Conservation (phyloP, 768 basidiomycete genomes). For the Leccinum uliginosum region DNA sequence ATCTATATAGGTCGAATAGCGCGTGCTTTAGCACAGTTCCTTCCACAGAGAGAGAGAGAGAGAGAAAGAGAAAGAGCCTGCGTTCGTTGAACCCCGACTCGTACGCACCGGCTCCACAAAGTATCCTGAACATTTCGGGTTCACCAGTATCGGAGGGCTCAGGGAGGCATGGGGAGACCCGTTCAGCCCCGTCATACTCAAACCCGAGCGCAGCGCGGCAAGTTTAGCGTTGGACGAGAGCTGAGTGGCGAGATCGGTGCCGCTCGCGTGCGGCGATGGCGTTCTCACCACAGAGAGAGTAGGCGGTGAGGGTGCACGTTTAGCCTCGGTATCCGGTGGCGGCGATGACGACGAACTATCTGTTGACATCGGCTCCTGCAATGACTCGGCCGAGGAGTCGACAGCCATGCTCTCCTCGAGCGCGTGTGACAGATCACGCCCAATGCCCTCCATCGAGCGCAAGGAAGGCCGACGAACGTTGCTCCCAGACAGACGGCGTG, state of each 20-base stretch:
- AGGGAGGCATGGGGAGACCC: conserved; percentile 10
- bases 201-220: conserved; percentile 39
- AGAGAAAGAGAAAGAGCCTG: background rate
- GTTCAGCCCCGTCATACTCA: conserved; percentile 28
- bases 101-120: conserved; percentile 77
- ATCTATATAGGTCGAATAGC: conserved; percentile 43
- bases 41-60: background rate
- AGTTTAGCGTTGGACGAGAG: conserved; percentile 45
- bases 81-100: background rate
- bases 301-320: conserved; percentile 4
- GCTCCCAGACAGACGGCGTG: conserved; percentile 10
- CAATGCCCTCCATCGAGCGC: conserved; percentile 31
- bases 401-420: conserved; percentile 22
- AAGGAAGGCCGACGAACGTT: conserved; percentile 13
- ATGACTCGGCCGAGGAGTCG: background rate
- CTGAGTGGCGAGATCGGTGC: conserved; percentile 41
- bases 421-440: conserved; percentile 28
- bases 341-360: background rate
- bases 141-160: conserved; percentile 66
- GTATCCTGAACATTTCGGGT: conserved; percentile 91
- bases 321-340: background rate
- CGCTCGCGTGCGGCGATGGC: conserved; percentile 9
- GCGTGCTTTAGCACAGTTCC: background rate
- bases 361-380: background rate
- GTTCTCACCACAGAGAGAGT: background rate